A percentile compares a stretch with the other conserved stretches of the same genome.
Conservation (phyloP, 2,329 filamentous ascomycete species). For the Trichoderma cornu-damae region DNA sequence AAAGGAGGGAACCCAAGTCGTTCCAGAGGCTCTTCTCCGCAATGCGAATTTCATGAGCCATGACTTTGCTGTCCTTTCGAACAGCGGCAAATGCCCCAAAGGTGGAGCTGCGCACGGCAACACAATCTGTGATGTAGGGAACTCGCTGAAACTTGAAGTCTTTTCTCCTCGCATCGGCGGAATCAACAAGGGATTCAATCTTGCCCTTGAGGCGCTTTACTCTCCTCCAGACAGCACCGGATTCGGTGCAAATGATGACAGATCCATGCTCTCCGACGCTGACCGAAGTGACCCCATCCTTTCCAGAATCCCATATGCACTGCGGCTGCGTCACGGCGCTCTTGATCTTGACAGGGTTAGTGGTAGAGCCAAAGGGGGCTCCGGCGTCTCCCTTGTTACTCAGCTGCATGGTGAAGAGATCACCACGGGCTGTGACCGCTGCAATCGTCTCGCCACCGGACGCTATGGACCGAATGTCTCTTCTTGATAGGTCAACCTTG, state of each 20-base stretch:
- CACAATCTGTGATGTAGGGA: conserved; percentile 78
- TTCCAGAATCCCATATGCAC: conserved; percentile 83
- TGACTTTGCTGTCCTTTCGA: conserved; percentile 77
- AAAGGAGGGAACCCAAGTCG: conserved; percentile 65
- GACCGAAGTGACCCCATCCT: conserved; percentile 76
- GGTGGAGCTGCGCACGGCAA: conserved; percentile 77
- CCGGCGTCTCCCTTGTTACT: conserved; percentile 61
- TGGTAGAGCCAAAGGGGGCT: conserved; percentile 66
- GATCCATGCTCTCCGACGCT: conserved; percentile 88
- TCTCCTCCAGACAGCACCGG: conserved; percentile 88
- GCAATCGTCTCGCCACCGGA: conserved; percentile 89
- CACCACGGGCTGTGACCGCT: conserved; percentile 75
- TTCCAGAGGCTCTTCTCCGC: conserved; percentile 65
- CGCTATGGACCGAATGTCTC: conserved; percentile 67
- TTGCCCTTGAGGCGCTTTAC: conserved; percentile 79
- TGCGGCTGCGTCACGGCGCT: conserved; percentile 72
- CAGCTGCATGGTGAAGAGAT: conserved; percentile 80
- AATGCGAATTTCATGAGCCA: conserved; percentile 64
- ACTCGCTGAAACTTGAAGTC: conserved; percentile 95
- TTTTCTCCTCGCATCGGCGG: conserved; percentile 60
- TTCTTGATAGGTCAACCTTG: conserved; percentile 59
- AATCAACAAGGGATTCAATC: conserved; percentile 47
- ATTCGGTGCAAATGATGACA: conserved; percentile 87
- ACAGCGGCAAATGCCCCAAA: conserved; percentile 88
- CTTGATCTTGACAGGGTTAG: conserved; percentile 85